Evolutionary conservation across 2,329 filamentous ascomycete species (phyloP).

Genomic region (Nigrograna mackinnonii): DNA sequence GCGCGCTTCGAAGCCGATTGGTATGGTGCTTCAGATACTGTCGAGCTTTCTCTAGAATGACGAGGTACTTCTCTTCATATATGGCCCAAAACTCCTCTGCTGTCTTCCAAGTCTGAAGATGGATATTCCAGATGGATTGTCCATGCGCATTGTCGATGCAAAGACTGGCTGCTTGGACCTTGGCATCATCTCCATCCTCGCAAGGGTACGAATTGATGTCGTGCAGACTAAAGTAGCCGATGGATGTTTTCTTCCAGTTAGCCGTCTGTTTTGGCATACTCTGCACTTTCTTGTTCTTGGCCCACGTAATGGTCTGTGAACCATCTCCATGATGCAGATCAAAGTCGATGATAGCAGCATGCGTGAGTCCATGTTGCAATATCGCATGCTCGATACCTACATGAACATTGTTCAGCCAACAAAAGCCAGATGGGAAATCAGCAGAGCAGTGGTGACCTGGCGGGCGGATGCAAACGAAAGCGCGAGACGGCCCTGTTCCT

Average conservation of each 20-base stretch:
- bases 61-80: constrained; percentile 77
- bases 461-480: constrained; percentile 90
- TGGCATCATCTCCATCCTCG: constrained; percentile 89
- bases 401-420: constrained; percentile 98
- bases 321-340: constrained; percentile 58
- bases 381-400: constrained; percentile 90
- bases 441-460: constrained; percentile 96
- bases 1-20: constrained; percentile 60
- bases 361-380: constrained; percentile 81
- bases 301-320: constrained; percentile 93
- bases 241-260: constrained; percentile 78
- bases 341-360: constrained; percentile 71
- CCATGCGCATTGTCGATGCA: constrained; percentile 94
- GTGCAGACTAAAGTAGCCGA: constrained; percentile 95
- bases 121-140: constrained; percentile 95
- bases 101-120: constrained; percentile 84
- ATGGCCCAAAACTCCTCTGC: constrained; percentile 85
- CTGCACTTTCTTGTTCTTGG: constrained; percentile 75
- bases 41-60: constrained; percentile 80
- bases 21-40: constrained; percentile 76
- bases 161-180: constrained; percentile 89
- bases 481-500: constrained; percentile 66
- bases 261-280: constrained; percentile 70
- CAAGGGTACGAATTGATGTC: constrained; percentile 99
- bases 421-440: constrained; percentile 89